Base-by-base conservation (phyloP, 495 filamentous ascomycete genomes). In the Saxispiralis lemnorum region DNA sequence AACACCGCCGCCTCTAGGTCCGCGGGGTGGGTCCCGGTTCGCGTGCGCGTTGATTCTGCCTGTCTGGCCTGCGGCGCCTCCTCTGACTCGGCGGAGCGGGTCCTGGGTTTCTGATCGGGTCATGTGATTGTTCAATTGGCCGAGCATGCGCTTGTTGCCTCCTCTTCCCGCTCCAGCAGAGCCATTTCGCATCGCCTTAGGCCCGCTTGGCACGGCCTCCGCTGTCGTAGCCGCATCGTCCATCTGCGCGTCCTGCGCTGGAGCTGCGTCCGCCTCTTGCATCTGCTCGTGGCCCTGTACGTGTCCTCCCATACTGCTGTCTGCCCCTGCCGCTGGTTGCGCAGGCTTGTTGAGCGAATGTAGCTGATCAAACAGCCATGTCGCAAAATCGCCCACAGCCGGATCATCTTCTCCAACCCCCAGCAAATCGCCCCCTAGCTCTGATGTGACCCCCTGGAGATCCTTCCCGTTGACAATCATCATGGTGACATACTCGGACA, bases 401-500 rank as follows among this genome's bases (percentile, higher is more conserved):
- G 78, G 73, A 56, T 93, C 84, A 39, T 92, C 85, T 42, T 83
- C 77, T 0, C 75, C 77, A 1, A 95, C 73, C 20, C 74, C 77
- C 1, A 97, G 72, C 33, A 96, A 72, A 52, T 97, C 92, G 45
- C 79, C 82, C 7, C 85, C 78, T 11, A 96, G 75, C 57, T 97
- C 89, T 20, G 74, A 72, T 3, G 86, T 82, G 49, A 96, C 85
- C 15, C 48, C 51, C 28, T 47, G 41, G 15, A 44, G 24, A 15
- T 49, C 48, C 36, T 54, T 54, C 2, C 51, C 51, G 18, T 95
- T 95, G 45, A 79, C 83, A 21, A 97, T 71, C 88, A 95, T 96
- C 42, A 94, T 70, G 36, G 94, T 80, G 48, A 97, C 88, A 59
- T 95, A 97, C 62, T 97, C 89, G 34, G 83, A 79, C 45, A 97